Percentiles rank a stretch among this genome's conserved stretches.
Evolutionary conservation across 345 rosid genomes (phyloP).

Genomic region (Bruguiera parviflora): DNA sequence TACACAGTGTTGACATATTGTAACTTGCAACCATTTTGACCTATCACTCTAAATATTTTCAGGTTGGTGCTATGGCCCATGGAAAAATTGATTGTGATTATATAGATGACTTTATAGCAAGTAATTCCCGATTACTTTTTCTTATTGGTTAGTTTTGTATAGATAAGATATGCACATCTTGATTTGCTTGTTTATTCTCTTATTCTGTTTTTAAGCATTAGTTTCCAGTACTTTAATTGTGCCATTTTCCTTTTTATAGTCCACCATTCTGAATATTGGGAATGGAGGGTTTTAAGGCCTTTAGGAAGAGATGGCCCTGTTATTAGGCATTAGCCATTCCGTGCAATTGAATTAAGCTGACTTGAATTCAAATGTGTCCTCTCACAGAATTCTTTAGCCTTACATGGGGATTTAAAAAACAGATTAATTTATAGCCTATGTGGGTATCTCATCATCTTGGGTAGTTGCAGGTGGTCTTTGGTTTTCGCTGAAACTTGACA

Average conservation of each 20-base stretch:
- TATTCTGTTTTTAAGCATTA: not conserved
- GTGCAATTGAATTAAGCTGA: not conserved
- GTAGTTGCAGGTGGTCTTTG: too few relatives aligned
- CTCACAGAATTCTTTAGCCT: too few relatives aligned
- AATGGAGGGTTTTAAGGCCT: not conserved
- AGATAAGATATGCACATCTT: not conserved
- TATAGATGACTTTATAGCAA: slow-evolving; percentile 27
- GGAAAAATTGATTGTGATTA: slow-evolving; percentile 42
- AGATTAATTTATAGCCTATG: too few relatives aligned
- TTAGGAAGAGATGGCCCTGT: not conserved
- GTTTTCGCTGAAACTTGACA: too few relatives aligned
- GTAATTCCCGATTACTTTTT: not conserved
- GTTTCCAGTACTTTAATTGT: not conserved
- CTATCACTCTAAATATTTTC: slow-evolving; percentile 13
- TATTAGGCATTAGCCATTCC: not conserved
- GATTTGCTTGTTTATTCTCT: not conserved
- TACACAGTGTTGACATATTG: not conserved
- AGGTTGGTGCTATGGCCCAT: slow-evolving; percentile 94
- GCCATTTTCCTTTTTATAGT: not conserved
- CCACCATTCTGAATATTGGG: not conserved
- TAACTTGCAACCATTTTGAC: not conserved
- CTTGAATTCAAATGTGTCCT: not conserved
- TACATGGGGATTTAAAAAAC: too few relatives aligned
- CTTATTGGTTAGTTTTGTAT: not conserved
- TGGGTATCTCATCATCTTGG: too few relatives aligned